These are phyloP conservation scores for Novymonas esmeraldas DNA, from an alignment of 208 protist species.

Conservation along the genomic window DNA sequence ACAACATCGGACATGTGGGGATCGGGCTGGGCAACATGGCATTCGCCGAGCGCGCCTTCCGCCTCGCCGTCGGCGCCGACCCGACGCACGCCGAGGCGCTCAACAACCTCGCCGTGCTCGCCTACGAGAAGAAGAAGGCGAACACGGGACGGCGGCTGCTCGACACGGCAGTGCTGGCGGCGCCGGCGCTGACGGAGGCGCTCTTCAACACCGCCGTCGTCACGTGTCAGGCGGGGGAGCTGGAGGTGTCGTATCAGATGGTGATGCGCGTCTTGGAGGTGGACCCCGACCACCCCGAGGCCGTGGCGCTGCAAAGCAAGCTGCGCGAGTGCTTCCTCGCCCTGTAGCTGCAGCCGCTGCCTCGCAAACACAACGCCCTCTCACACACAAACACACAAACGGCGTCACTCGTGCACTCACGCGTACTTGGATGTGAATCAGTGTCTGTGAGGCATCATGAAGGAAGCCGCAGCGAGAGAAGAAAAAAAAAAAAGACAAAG, in stretches of 20 bases:
- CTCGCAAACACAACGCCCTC: not conserved
- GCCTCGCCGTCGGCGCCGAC: constrained; percentile 88
- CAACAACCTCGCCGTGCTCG: constrained; percentile 95
- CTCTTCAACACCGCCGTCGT: constrained; percentile 93
- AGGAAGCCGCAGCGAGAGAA: too few relatives aligned
- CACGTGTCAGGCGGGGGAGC: constrained; percentile 69
- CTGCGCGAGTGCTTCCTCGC: constrained; percentile 61
- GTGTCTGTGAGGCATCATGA: too few relatives aligned
- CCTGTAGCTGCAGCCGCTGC: not conserved
- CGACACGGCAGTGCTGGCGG: constrained; percentile 65
- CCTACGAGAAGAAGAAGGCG: constrained; percentile 32
- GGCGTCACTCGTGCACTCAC: not conserved
- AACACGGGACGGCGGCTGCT: constrained; percentile 73
- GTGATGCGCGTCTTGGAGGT: constrained; percentile 68
- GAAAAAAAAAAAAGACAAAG: too few relatives aligned
- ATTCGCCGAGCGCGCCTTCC: constrained; percentile 94
- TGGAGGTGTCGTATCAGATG: constrained; percentile 79
- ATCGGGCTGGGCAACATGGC: constrained; percentile 91
- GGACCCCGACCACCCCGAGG: constrained; percentile 87
- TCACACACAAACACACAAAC: not conserved
- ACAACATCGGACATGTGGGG: constrained; percentile 96
- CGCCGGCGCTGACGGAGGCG: constrained; percentile 86
- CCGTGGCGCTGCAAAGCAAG: constrained; percentile 55
- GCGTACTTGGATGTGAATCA: not conserved
- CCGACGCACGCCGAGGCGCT: constrained; percentile 91